A percentile compares a stretch with the other conserved stretches of the same genome.
phyloP scores from a whole-genome alignment of 1,284 basidiomycete genomes.

The Heterobasidion parviporum region DNA sequence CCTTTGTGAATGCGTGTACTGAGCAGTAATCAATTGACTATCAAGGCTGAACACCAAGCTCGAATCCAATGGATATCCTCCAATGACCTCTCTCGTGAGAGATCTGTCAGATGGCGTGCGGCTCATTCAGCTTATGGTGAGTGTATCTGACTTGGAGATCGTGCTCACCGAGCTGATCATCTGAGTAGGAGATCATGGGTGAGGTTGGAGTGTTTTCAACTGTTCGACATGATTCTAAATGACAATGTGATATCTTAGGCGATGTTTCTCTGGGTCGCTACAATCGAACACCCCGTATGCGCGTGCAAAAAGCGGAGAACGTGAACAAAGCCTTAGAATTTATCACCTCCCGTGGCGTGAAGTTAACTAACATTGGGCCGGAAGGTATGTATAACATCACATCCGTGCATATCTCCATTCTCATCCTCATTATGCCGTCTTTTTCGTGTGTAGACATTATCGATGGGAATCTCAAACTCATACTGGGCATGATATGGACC shows the following conservation, averaged over 20 bases:
- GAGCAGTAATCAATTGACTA: constrained; percentile 1
- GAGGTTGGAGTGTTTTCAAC: constrained; percentile 9
- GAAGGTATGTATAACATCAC: constrained; percentile 49
- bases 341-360: constrained; percentile 90
- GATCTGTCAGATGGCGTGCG: constrained; percentile 95
- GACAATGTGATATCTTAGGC: constrained; percentile 34
- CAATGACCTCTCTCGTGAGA: constrained; percentile 86
- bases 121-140: constrained; percentile 86
- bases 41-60: constrained; percentile 91
- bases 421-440: constrained; percentile 19
- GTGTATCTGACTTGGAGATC: constrained; percentile 14
- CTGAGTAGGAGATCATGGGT: constrained; percentile 86
- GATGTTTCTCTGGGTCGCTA: constrained; percentile 88
- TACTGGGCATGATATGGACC: constrained; percentile 99
- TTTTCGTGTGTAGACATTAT: constrained; percentile 74
- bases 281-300: constrained; percentile 84
- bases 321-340: constrained; percentile 95
- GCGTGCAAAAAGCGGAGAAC: constrained; percentile 97
- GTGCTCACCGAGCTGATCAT: not conserved
- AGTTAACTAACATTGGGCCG: constrained; percentile 94
- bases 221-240: not conserved
- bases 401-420: not conserved
- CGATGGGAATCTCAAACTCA: constrained; percentile 95
- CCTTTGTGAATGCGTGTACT: constrained; percentile 2
- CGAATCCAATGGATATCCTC: constrained; percentile 74